A percentile compares a stretch with the other conserved stretches of the same genome.
phyloP scores from a whole-genome alignment of 2,329 filamentous ascomycete species.

The Cladorrhinum sp. region DNA sequence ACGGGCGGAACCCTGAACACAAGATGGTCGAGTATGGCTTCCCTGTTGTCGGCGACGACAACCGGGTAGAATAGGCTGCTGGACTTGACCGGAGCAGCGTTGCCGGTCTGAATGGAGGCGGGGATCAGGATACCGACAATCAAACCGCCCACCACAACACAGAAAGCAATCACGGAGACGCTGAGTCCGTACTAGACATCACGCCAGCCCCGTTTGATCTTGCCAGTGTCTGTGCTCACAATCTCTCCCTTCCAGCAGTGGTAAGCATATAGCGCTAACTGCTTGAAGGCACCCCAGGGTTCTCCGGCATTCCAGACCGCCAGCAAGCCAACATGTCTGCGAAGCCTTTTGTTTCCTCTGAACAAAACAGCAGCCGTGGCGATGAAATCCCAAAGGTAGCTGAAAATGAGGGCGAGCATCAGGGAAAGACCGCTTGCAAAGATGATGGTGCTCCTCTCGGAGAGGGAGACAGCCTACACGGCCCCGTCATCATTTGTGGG shows the following conservation, averaged over 20 bases:
- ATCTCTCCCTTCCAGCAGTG: background rate
- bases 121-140: slow-evolving; percentile 9
- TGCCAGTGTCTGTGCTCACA: too few species aligned
- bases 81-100: slow-evolving; percentile 7
- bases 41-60: background rate
- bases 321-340: slow-evolving; percentile 12
- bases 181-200: slow-evolving; percentile 5
- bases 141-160: too few species aligned
- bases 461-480: slow-evolving; percentile 9
- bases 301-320: slow-evolving; percentile 10
- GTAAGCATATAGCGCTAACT: background rate
- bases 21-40: background rate
- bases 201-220: too few species aligned
- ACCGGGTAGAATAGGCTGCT: slow-evolving; percentile 4
- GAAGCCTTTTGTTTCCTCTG: slow-evolving; percentile 1
- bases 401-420: slow-evolving; percentile 12
- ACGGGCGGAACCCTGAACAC: background rate
- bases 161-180: slow-evolving; percentile 3
- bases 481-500: background rate
- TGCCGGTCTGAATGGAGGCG: slow-evolving; percentile 9
- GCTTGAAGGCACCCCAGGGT: slow-evolving; percentile 6
- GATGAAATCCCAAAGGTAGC: slow-evolving; percentile 12
- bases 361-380: slow-evolving; percentile 2
- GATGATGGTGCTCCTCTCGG: background rate
- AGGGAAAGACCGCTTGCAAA: slow-evolving; percentile 6